Evolutionary conservation across 2,329 filamentous ascomycete genomes (phyloP).

Genomic region (Aspergillus oerlinghausenensis): DNA sequence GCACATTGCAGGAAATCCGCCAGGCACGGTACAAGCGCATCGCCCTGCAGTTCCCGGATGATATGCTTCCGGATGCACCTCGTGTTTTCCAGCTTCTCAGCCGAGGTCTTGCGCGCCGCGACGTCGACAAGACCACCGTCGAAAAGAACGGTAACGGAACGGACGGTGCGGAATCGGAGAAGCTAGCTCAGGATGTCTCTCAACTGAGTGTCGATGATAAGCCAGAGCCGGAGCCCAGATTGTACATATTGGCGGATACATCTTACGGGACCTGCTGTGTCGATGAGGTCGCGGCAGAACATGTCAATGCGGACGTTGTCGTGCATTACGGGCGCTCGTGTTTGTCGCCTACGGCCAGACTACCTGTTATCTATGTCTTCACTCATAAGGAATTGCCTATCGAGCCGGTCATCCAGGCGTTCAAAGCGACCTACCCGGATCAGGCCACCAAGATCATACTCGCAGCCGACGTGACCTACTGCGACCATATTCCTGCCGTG

Average conservation of each 20-base stretch:
- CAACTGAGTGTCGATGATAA: slow-evolving; percentile 22
- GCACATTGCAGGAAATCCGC: slow-evolving; percentile 73
- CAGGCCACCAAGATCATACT: slow-evolving; percentile 64
- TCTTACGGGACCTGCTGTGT: slow-evolving; percentile 97
- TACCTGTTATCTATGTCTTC: slow-evolving; percentile 89
- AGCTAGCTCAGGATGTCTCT: slow-evolving; percentile 23
- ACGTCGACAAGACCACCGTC: slow-evolving; percentile 12
- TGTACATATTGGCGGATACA: slow-evolving; percentile 90
- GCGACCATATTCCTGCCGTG: slow-evolving; percentile 64
- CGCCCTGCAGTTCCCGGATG: slow-evolving; percentile 92
- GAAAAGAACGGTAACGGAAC: slow-evolving; percentile 12
- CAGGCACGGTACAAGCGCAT: slow-evolving; percentile 67
- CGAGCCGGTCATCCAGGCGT: slow-evolving; percentile 54
- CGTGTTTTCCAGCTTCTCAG: slow-evolving; percentile 67
- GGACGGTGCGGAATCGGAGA: slow-evolving; percentile 8
- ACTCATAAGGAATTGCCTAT: slow-evolving; percentile 68
- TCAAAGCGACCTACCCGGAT: slow-evolving; percentile 65
- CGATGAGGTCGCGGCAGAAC: slow-evolving; percentile 93
- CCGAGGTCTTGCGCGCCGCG: slow-evolving; percentile 42
- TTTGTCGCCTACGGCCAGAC: slow-evolving; percentile 77
- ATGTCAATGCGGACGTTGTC: slow-evolving; percentile 83
- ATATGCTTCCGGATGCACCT: slow-evolving; percentile 82
- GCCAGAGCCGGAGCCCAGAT: slow-evolving; percentile 31
- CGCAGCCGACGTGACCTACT: slow-evolving; percentile 86
- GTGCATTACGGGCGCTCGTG: slow-evolving; percentile 94